Evolutionary conservation across 2,329 filamentous ascomycete genomes (phyloP).

Genomic region (Diaporthe sp.): DNA sequence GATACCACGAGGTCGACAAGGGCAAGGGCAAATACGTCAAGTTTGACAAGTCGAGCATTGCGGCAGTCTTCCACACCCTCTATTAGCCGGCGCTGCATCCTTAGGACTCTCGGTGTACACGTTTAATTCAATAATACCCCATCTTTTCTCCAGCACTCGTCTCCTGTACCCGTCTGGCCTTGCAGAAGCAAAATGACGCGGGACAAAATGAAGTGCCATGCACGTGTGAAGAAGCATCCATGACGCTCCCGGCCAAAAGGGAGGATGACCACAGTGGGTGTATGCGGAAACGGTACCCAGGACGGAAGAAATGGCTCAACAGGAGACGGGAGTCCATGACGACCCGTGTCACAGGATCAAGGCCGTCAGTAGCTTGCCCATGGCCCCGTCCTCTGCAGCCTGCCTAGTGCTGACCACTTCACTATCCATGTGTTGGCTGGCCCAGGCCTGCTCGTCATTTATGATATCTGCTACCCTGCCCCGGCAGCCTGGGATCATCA

Average conservation of each 20-base stretch:
- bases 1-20: slow-evolving; percentile 97
- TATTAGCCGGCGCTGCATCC: slow-evolving; percentile 49
- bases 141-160: not conserved
- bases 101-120: slow-evolving; percentile 31
- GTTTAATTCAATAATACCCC: slow-evolving; percentile 34
- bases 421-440: not conserved
- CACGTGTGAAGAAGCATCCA: slow-evolving; percentile 9
- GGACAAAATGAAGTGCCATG: slow-evolving; percentile 2
- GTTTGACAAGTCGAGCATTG: slow-evolving; percentile 89
- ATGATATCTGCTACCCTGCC: slow-evolving; percentile 22
- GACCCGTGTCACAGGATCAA: slow-evolving; percentile 13
- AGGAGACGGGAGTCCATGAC: not conserved
- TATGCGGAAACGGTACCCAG: not conserved
- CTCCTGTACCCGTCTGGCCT: slow-evolving; percentile 36
- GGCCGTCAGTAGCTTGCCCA: slow-evolving; percentile 16
- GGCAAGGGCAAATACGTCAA: slow-evolving; percentile 98
- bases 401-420: slow-evolving; percentile 18
- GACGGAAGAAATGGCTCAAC: slow-evolving; percentile 5
- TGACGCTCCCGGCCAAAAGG: not conserved
- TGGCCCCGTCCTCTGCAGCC: slow-evolving; percentile 12
- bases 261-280: not conserved
- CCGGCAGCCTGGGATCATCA: slow-evolving; percentile 3
- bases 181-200: slow-evolving; percentile 4
- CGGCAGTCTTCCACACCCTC: slow-evolving; percentile 71
- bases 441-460: slow-evolving; percentile 16